Percentiles rank a stretch among this genome's conserved stretches.
Conservation (phyloP, 768 basidiomycete genomes). For the Lactifluus subvellereus region DNA sequence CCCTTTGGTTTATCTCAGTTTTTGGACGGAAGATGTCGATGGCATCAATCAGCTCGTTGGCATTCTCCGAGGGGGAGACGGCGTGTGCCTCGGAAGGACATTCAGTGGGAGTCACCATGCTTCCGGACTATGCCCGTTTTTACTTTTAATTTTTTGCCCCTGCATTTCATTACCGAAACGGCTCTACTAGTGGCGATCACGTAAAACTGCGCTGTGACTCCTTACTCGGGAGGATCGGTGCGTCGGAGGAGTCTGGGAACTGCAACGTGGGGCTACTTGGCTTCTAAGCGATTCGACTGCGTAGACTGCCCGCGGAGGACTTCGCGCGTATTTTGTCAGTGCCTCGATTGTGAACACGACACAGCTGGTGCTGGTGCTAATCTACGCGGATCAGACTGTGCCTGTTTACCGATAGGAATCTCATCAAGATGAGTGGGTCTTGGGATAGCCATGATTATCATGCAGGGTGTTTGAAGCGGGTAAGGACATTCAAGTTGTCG, state of each 20-base stretch:
- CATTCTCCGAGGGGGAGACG: background rate
- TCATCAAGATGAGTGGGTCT: background rate
- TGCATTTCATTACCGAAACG: background rate
- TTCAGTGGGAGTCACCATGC: background rate
- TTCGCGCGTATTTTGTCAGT: background rate
- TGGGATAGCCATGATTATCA: background rate
- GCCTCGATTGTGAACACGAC: conserved; percentile 1
- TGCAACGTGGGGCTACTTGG: background rate
- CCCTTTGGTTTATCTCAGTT: background rate
- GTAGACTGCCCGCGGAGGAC: background rate
- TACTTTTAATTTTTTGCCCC: no score
- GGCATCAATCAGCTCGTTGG: background rate
- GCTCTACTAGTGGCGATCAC: background rate
- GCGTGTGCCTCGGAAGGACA: background rate
- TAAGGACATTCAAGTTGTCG: background rate
- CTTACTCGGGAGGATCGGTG: background rate
- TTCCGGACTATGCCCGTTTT: background rate
- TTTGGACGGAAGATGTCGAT: background rate
- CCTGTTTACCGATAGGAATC: background rate
- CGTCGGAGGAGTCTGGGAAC: background rate
- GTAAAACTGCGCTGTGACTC: background rate
- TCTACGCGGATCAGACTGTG: background rate
- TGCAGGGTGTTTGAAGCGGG: background rate
- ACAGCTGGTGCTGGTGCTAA: background rate
- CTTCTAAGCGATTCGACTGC: no score